Evolutionary conservation across 257 asterid species (phyloP).

Genomic region (Fraxinus excelsior): DNA sequence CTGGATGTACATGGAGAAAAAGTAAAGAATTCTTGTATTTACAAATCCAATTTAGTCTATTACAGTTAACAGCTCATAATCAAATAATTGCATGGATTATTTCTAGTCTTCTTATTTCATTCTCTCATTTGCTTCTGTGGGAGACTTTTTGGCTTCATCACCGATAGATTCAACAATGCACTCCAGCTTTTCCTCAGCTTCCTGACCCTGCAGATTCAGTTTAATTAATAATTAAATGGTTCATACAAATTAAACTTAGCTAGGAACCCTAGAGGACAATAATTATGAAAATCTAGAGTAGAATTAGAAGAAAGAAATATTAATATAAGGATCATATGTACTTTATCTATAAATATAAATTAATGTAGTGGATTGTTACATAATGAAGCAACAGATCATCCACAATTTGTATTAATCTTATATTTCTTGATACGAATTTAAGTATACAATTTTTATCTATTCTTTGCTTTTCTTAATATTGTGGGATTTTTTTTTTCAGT

Average conservation of each 20-base stretch:
- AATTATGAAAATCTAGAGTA: neutral
- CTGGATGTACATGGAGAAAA: no score
- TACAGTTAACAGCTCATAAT: neutral
- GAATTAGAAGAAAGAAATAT: no score
- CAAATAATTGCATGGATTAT: neutral
- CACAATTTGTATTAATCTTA: no score
- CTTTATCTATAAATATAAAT: no score
- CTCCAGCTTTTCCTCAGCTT: conserved; percentile 45
- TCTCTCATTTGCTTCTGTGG: neutral
- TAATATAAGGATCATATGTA: no score
- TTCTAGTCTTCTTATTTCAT: neutral
- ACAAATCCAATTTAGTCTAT: neutral
- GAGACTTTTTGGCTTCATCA: conserved; percentile 21
- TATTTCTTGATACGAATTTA: no score
- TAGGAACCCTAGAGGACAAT: neutral
- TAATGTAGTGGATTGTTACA: no score
- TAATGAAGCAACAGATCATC: no score
- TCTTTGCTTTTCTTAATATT: no score
- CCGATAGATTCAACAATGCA: conserved; percentile 31
- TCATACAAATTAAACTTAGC: no score
- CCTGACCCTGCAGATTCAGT: conserved; percentile 48
- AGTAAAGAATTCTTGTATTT: neutral
- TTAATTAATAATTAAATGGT: neutral
- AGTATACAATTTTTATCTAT: no score
- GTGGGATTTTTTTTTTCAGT: neutral